A percentile compares a stretch with the other conserved stretches of the same genome.
These are phyloP conservation scores for Ophiocordyceps camponoti-rufipedis DNA, from an alignment of 2,329 filamentous ascomycete genomes.

Conservation along the genomic window DNA sequence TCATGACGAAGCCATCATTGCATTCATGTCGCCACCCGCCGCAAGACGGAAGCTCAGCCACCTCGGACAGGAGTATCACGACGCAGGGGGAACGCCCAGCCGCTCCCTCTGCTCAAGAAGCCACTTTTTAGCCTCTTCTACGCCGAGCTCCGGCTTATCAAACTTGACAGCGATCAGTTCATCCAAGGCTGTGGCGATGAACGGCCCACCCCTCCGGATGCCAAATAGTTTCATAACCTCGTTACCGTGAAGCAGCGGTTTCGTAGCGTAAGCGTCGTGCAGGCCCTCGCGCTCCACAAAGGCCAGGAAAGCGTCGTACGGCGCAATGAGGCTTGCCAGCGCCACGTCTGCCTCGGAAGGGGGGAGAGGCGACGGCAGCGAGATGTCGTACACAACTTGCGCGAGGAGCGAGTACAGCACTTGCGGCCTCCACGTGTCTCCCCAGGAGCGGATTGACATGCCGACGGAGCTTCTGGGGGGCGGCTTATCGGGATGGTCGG, in stretches of 20 bases:
- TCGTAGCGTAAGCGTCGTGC: not conserved
- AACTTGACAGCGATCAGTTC: slow-evolving; percentile 5
- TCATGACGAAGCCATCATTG: no score
- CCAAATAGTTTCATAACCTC: slow-evolving; percentile 4
- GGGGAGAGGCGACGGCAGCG: not conserved
- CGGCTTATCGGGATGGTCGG: not conserved
- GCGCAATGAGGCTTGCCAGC: not conserved
- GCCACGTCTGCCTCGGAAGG: slow-evolving; percentile 1
- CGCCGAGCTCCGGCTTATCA: slow-evolving; percentile 2
- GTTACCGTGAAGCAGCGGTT: slow-evolving; percentile 3
- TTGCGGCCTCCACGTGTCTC: slow-evolving; percentile 4
- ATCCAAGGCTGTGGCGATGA: slow-evolving; percentile 2
- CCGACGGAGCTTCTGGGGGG: slow-evolving; percentile 3
- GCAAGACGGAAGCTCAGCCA: not conserved
- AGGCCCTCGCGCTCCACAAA: not conserved
- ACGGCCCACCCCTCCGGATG: slow-evolving; percentile 2
- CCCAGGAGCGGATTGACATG: slow-evolving; percentile 6
- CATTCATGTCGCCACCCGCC: no score
- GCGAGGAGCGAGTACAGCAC: slow-evolving; percentile 4
- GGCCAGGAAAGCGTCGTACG: slow-evolving; percentile 1
- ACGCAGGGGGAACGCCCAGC: not conserved
- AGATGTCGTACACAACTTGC: not conserved
- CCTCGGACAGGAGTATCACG: not conserved
- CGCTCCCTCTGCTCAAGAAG: slow-evolving; percentile 1
- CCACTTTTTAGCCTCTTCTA: slow-evolving; percentile 4